Conservation (phyloP, 2,329 filamentous ascomycete species). For the Colletotrichum endophyticum region DNA sequence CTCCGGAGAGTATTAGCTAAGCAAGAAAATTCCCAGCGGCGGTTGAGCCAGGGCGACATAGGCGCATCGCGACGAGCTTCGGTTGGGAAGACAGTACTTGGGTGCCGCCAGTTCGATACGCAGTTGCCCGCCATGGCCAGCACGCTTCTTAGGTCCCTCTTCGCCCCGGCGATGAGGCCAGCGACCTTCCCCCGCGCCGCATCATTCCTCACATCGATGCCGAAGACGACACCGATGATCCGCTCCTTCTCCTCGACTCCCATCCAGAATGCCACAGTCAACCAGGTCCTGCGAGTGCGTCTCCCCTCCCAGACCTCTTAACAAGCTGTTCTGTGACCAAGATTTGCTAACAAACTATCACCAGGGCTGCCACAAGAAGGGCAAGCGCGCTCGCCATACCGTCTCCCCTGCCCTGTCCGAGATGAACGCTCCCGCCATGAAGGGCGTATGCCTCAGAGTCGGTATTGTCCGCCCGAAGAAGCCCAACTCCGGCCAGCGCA, state of each 20-base stretch:
- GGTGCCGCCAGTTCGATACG: neutral
- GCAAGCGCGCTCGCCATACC: slow-evolving; percentile 82
- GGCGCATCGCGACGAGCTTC: neutral
- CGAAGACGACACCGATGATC: slow-evolving; percentile 22
- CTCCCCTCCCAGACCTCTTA: no score
- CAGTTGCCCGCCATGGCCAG: slow-evolving; percentile 30
- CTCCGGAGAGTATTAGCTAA: neutral
- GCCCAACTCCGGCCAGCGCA: slow-evolving; percentile 96
- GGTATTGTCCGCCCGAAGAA: slow-evolving; percentile 97
- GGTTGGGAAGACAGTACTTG: slow-evolving; percentile 1
- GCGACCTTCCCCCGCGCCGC: slow-evolving; percentile 17
- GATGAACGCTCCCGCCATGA: slow-evolving; percentile 77
- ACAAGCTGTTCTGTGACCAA: no score
- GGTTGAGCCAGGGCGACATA: neutral
- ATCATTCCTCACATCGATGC: slow-evolving; percentile 19
- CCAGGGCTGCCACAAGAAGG: slow-evolving; percentile 73
- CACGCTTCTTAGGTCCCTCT: slow-evolving; percentile 37
- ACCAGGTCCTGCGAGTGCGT: slow-evolving; percentile 69
- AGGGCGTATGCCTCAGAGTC: slow-evolving; percentile 95
- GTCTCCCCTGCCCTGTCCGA: slow-evolving; percentile 83
- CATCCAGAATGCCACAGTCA: slow-evolving; percentile 66
- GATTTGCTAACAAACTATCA: neutral
- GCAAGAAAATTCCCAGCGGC: neutral
- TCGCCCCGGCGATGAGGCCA: slow-evolving; percentile 32
- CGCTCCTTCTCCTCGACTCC: slow-evolving; percentile 64